Conservation (phyloP, 1,284 basidiomycete species). For the Phaffia rhodozyma region DNA sequence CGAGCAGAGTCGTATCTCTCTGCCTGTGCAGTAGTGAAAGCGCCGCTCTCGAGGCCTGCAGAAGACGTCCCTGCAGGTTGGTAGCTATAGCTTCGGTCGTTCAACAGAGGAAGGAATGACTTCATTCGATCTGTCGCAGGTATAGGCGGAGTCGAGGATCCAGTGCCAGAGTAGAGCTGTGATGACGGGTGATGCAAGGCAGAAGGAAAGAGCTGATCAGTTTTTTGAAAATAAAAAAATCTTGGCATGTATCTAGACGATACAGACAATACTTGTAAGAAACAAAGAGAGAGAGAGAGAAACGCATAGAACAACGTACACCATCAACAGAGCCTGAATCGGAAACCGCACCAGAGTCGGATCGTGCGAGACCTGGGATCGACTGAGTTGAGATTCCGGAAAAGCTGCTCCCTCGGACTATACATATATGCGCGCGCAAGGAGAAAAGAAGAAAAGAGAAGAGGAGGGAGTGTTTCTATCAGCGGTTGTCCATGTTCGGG, state of each 20-base stretch:
- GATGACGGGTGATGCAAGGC: too few relatives aligned
- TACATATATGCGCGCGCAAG: not conserved
- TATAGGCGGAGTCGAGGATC: too few relatives aligned
- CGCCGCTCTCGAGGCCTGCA: slow-evolving; percentile 20
- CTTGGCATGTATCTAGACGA: too few relatives aligned
- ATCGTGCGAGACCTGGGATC: not conserved
- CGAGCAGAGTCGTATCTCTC: slow-evolving; percentile 15
- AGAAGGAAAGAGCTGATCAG: too few relatives aligned
- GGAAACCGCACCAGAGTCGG: not conserved
- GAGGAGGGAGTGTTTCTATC: not conserved
- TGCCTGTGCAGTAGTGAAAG: slow-evolving; percentile 17
- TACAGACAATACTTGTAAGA: not conserved
- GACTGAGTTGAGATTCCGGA: not conserved
- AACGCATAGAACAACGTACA: not conserved
- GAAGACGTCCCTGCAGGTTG: not conserved
- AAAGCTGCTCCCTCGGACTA: not conserved
- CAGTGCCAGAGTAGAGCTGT: too few relatives aligned
- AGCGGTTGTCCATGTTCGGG: not conserved
- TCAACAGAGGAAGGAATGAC: not conserved
- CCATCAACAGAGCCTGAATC: not conserved
- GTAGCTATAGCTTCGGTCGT: not conserved
- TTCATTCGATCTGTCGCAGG: too few relatives aligned
- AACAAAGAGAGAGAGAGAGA: not conserved
- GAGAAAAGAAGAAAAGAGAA: not conserved
- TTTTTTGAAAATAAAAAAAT: too few relatives aligned